Conservation (phyloP, 2,329 filamentous ascomycete species). For the Hypoxylon sp. region DNA sequence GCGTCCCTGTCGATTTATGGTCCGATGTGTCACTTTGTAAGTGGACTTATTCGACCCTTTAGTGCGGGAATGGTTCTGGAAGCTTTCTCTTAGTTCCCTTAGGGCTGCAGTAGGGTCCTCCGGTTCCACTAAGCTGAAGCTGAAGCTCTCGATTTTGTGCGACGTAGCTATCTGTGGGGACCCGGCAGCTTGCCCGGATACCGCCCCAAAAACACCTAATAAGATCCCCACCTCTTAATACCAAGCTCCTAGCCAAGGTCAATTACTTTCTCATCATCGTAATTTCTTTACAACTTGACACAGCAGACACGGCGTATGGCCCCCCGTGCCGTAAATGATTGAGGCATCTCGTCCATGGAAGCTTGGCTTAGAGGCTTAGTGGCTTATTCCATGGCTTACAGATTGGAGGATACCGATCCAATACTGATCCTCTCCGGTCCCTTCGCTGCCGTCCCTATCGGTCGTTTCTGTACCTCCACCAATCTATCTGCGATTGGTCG, state of each 20-base stretch:
- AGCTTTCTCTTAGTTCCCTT: conserved; percentile 12
- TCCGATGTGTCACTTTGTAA: conserved; percentile 7
- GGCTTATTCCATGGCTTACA: conserved; percentile 1
- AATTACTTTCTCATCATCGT: not conserved
- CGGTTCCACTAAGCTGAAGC: conserved; percentile 21
- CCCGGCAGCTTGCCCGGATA: no score
- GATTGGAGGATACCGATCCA: conserved; percentile 1
- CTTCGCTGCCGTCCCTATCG: not conserved
- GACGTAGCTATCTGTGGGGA: no score
- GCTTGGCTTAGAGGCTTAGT: not conserved
- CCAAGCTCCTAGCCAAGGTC: no score
- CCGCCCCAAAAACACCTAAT: no score
- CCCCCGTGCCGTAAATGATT: not conserved
- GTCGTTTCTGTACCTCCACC: not conserved
- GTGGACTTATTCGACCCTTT: conserved; percentile 2
- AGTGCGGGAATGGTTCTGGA: conserved; percentile 26
- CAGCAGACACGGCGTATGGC: conserved; percentile 5
- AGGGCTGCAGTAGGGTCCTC: conserved; percentile 6
- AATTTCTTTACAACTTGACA: not conserved
- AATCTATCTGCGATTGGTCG: not conserved
- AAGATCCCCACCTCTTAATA: no score
- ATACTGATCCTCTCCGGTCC: not conserved
- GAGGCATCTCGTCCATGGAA: not conserved
- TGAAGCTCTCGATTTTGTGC: conserved; percentile 15
- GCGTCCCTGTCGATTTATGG: conserved; percentile 2